Base-by-base conservation (phyloP, 1,284 basidiomycete genomes). In the Crepidotus sp. region DNA sequence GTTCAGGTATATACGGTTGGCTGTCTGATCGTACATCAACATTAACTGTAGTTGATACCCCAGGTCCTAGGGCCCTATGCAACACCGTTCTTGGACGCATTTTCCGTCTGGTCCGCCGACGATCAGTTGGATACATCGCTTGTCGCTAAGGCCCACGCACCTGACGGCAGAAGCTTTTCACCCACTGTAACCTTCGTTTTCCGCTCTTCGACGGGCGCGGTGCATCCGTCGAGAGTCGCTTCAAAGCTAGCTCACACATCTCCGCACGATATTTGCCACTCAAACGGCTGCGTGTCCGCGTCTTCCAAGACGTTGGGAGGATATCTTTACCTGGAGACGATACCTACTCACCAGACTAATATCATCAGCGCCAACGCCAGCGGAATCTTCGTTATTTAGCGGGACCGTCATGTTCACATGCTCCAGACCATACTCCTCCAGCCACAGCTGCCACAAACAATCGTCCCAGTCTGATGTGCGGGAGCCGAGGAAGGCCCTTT, bases 371-470 rank as follows among this genome's bases (percentile, higher is more conserved):
- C 18, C 37, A 1, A 33, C 8, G 18, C 17, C 32, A 2, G 17
- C 10, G 14, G 19, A 3, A 13, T 45, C 33, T 39, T 48, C 40
- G 18, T 24, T 18, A 55, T 56, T 53, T 40, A 52, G 55, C 36
- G 50, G 18, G 17, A 59, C 38, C 32, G 47, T 52, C 29, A 52
- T 29, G 13, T 58, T 54, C 44, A 57, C 48, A 49, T 51, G 53
- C 52, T 53, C 58, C 53, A 67, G 31, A 56, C 70, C 77, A 24
- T 68, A 68, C 44, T 65, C 68, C 48, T 76, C 71, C 13, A 83
- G 64, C 67, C 74, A 76, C 41, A 81, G 50, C 51, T 76, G 74
- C 80, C 80, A 83, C n/a, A 82, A 59, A 58, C 80, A 83, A 48
- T 78, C 76, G 31, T 70, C 64, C 80, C 80, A 83, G 48, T 80